Evolutionary conservation across 805 yeast species (phyloP), one percentile per base, ranked within the genome.

Genomic region (Yamadazyma phyllophila): DNA sequence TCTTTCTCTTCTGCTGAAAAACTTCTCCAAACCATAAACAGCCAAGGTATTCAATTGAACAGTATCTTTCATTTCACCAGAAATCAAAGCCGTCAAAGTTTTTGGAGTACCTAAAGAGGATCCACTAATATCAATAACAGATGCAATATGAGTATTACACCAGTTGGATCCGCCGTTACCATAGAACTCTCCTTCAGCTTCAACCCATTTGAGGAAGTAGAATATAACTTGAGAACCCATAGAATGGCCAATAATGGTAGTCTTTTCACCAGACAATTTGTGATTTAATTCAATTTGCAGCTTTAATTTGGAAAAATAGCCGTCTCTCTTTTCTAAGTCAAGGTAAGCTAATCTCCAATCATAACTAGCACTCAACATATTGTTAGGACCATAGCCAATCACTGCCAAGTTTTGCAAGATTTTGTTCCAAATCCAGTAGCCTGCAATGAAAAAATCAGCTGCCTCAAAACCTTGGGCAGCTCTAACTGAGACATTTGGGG

Each of bases 361-460:
- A 63, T 94, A 94, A 1, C 96, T 77, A 1, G 98, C 99, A 44
- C 91, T 83, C 26, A 77, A 60, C 97, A 94, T 90, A 57, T 78
- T 88, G 55, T 88, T 85, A 2, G 97, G 92, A 39, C 88, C 96
- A 65, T 94, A 94, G 0, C 97, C 97, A 49, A 94, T 80, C 0
- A 88, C 97, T 2, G 97, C 96, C 53, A 94, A 70, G 58, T 94
- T 94, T 64, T 92, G 96, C n/a, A 94, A 73, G 43, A 94, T 80
- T 62, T 94, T 94, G 62, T 88, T 89, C 99, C 99, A 94, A 57
- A 94, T 88, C 99, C 99, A 94, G 64, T 94, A 94, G 0, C 99
- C 99, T 3, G 97, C 88, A 65, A 94, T 82, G 59, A 94, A 94
- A 65, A 89, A 94, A 66, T 94, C 99, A 0, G 97, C 94, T 1